These are phyloP conservation scores for Cryphonectria nitschkei DNA, from an alignment of 2,329 filamentous ascomycete species.

Conservation along the genomic window DNA sequence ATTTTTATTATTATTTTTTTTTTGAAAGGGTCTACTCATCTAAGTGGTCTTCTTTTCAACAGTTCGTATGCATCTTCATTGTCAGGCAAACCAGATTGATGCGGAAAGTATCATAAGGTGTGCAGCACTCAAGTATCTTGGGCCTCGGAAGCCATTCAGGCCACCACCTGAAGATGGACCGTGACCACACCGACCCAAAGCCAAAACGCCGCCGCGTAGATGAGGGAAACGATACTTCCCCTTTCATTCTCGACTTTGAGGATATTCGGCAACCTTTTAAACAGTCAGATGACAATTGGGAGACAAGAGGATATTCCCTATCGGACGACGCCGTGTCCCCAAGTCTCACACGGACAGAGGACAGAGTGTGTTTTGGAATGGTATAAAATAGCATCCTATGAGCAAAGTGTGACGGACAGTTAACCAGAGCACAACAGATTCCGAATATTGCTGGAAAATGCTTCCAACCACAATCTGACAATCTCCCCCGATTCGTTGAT, in stretches of 20 bases:
- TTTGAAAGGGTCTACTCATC: neutral
- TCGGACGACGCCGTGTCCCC: neutral
- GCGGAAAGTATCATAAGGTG: neutral
- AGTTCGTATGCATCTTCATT: neutral
- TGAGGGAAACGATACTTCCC: neutral
- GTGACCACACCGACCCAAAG: neutral
- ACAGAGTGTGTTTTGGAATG: slow-evolving; percentile 12
- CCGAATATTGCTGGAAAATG: neutral
- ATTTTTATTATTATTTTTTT: too few relatives aligned
- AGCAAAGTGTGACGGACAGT: neutral
- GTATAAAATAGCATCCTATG: neutral
- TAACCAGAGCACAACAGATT: neutral
- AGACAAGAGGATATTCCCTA: neutral
- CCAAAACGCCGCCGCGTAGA: neutral
- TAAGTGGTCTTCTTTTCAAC: neutral
- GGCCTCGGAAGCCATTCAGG: neutral
- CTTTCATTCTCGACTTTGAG: neutral
- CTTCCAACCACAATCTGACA: neutral
- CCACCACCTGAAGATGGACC: neutral
- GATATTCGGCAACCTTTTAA: neutral
- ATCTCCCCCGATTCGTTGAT: neutral
- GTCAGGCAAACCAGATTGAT: neutral
- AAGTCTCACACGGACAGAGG: neutral
- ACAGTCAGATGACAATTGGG: neutral
- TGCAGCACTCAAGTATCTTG: neutral